These are phyloP conservation scores for Populus hybrid DNA, from an alignment of 441 rosid species.

Conservation along the genomic window DNA sequence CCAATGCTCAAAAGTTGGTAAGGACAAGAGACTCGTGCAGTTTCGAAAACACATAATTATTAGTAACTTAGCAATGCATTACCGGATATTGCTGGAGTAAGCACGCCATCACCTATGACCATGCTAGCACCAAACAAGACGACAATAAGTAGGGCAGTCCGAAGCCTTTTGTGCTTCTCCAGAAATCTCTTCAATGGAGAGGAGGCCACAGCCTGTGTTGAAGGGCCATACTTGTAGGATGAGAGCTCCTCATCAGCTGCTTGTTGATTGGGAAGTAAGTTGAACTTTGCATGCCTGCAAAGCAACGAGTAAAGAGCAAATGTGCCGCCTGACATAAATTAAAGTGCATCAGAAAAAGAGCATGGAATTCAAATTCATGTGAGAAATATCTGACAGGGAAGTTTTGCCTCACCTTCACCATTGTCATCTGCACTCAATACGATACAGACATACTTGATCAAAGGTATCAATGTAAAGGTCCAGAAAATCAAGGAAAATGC, in stretches of 20 bases:
- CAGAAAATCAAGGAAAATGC: slow-evolving; percentile 85
- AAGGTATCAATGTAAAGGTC: slow-evolving; percentile 74
- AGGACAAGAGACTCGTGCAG: neutral
- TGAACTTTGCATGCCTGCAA: slow-evolving; percentile 82
- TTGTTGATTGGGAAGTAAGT: slow-evolving; percentile 91
- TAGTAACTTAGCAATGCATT: slow-evolving; percentile 2
- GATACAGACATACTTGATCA: slow-evolving; percentile 62
- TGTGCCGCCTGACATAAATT: slow-evolving; percentile 60
- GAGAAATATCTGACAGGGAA: slow-evolving; percentile 1
- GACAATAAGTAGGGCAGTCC: slow-evolving; percentile 66
- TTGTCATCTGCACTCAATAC: slow-evolving; percentile 71
- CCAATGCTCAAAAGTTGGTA: neutral
- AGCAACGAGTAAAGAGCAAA: slow-evolving; percentile 90
- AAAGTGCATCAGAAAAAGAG: slow-evolving; percentile 21
- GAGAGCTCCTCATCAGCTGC: slow-evolving; percentile 96
- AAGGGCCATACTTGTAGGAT: slow-evolving; percentile 66
- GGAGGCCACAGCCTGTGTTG: slow-evolving; percentile 31
- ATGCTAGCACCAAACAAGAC: slow-evolving; percentile 80
- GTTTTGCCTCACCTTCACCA: slow-evolving; percentile 60
- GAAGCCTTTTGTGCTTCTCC: slow-evolving; percentile 69
- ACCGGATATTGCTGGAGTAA: slow-evolving; percentile 29
- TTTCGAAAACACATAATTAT: neutral
- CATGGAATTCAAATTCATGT: neutral
- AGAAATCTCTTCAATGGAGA: slow-evolving; percentile 59
- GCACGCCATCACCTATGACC: slow-evolving; percentile 83